A percentile compares a stretch with the other conserved stretches of the same genome.
Conservation (phyloP, 805 yeast species). For the Wickerhamomyces silvicola region DNA sequence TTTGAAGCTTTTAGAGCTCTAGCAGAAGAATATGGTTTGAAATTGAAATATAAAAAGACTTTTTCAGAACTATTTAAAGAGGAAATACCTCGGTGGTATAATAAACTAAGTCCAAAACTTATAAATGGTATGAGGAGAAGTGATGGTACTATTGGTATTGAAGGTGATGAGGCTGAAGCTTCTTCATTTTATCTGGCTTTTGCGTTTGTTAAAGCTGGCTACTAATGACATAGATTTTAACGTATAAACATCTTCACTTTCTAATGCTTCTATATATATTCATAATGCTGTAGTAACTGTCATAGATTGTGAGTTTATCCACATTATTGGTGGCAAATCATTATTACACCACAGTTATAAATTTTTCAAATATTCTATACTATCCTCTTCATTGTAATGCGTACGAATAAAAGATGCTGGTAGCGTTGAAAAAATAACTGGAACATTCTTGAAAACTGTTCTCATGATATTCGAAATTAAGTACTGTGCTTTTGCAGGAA, state of each 20-base stretch:
- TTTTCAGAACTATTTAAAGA: constrained; percentile 78
- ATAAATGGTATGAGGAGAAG: constrained; percentile 63
- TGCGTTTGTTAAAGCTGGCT: constrained; percentile 58
- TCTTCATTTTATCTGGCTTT: constrained; percentile 80
- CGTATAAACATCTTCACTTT: not conserved
- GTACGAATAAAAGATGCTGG: constrained; percentile 88
- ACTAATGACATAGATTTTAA: not conserved
- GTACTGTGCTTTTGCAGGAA: constrained; percentile 92
- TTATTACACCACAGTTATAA: constrained; percentile 78
- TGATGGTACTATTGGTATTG: constrained; percentile 82
- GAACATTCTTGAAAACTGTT: constrained; percentile 53
- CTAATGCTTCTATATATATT: not conserved
- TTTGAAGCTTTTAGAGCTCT: constrained; percentile 79
- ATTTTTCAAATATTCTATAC: constrained; percentile 69
- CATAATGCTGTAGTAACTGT: constrained; percentile 92
- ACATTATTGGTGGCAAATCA: constrained; percentile 73
- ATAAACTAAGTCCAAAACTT: constrained; percentile 51
- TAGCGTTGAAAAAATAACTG: constrained; percentile 78
- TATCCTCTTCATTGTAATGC: constrained; percentile 59
- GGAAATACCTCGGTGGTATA: constrained; percentile 64
- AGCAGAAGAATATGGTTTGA: constrained; percentile 78
- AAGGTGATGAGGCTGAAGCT: constrained; percentile 85
- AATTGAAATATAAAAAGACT: constrained; percentile 63
- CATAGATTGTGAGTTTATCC: constrained; percentile 88
- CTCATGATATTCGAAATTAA: constrained; percentile 79